Evolutionary conservation across 2,329 filamentous ascomycete genomes (phyloP).

Genomic region (Penicillium nordicum): DNA sequence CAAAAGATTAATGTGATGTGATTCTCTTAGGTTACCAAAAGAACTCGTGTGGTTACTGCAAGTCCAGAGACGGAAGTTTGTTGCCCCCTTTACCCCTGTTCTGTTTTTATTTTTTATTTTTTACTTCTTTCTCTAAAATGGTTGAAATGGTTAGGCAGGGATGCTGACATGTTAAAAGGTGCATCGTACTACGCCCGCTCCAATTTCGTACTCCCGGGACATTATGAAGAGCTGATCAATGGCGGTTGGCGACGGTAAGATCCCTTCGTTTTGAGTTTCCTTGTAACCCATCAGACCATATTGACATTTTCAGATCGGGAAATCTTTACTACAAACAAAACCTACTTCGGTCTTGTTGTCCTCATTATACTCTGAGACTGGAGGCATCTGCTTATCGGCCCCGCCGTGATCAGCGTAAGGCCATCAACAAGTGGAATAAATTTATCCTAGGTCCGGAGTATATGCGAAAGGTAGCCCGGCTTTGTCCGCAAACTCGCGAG

Average conservation of each 20-base stretch:
- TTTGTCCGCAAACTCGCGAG: slow-evolving; percentile 46
- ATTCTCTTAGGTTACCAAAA: slow-evolving; percentile 44
- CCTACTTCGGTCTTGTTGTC: slow-evolving; percentile 77
- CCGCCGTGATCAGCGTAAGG: slow-evolving; percentile 46
- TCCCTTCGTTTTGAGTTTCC: neutral
- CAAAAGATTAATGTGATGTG: slow-evolving; percentile 4
- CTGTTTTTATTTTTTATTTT: neutral
- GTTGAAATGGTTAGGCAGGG: neutral
- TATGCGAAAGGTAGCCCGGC: slow-evolving; percentile 43
- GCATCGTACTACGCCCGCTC: slow-evolving; percentile 48
- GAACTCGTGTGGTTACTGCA: slow-evolving; percentile 50
- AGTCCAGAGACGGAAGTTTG: slow-evolving; percentile 46
- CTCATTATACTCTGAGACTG: slow-evolving; percentile 63
- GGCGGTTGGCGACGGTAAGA: slow-evolving; percentile 49
- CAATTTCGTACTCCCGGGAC: slow-evolving; percentile 41
- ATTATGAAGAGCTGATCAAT: slow-evolving; percentile 49
- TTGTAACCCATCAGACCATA: neutral
- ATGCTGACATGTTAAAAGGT: slow-evolving; percentile 32
- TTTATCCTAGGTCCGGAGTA: slow-evolving; percentile 49
- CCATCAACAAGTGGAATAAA: slow-evolving; percentile 49
- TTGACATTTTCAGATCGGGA: slow-evolving; percentile 40
- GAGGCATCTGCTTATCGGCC: slow-evolving; percentile 44
- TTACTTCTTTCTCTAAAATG: neutral
- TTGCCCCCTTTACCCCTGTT: slow-evolving; percentile 15
- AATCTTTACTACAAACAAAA: slow-evolving; percentile 51